Evolutionary conservation across 148 eudicot species (phyloP).

Genomic region (Agrostemma githago): DNA sequence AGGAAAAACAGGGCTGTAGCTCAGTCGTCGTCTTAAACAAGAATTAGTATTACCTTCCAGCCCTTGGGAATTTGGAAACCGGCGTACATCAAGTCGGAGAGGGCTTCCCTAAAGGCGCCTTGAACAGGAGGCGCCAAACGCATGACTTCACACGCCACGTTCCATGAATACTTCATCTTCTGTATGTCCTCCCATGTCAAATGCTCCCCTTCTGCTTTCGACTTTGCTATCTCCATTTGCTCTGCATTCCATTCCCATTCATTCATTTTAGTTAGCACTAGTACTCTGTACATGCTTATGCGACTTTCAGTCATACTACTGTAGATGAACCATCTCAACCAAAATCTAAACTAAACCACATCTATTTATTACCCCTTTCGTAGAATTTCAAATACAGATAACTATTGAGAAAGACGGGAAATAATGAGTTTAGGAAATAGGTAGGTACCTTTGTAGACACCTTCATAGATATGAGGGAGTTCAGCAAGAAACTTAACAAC

Average conservation of each 20-base stretch:
- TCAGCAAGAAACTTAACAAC: constrained; percentile 27
- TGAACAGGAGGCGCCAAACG: constrained; percentile 28
- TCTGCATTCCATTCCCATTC: constrained; percentile 16
- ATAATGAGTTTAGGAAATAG: no score
- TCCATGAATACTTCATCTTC: constrained; percentile 33
- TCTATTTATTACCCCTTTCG: no score
- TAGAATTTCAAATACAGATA: no score
- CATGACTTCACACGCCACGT: constrained; percentile 30
- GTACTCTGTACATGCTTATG: no score
- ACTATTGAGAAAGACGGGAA: no score
- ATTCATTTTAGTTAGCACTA: no score
- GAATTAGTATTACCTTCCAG: constrained; percentile 21
- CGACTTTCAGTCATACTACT: no score
- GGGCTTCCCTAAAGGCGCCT: constrained; percentile 26
- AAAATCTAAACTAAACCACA: no score
- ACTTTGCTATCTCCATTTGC: constrained; percentile 30
- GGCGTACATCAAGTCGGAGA: constrained; percentile 21
- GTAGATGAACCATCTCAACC: no score
- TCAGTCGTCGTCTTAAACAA: no score
- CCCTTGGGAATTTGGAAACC: constrained; percentile 30
- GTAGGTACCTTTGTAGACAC: constrained; percentile 29
- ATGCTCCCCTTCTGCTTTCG: constrained; percentile 22
- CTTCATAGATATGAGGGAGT: constrained; percentile 21
- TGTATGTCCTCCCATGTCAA: constrained; percentile 28
- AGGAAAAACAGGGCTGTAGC: no score